Conservation (phyloP, 768 basidiomycete species). For the Phylloporus sp. region DNA sequence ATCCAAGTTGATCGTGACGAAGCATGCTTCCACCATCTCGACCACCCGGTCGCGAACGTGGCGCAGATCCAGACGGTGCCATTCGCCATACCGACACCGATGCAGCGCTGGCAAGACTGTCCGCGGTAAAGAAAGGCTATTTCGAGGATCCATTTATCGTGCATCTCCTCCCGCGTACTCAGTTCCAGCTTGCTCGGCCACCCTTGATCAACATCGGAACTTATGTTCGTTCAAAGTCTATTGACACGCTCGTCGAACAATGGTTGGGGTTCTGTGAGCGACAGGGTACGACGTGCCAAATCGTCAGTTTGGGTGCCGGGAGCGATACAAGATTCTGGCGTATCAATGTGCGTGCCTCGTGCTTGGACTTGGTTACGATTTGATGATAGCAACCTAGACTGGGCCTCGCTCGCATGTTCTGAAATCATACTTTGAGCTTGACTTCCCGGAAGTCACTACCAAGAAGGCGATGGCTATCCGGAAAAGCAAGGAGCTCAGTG, state of each 20-base stretch:
- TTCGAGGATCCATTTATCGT: constrained; percentile 71
- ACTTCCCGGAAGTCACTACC: constrained; percentile 82
- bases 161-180: constrained; percentile 63
- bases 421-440: constrained; percentile 77
- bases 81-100: constrained; percentile 80
- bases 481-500: constrained; percentile 49
- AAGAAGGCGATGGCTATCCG: constrained; percentile 81
- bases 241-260: constrained; percentile 69
- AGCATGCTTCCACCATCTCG: constrained; percentile 12
- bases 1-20: too few relatives aligned
- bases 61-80: constrained; percentile 51
- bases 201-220: constrained; percentile 97
- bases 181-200: constrained; percentile 56
- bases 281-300: constrained; percentile 60
- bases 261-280: constrained; percentile 52
- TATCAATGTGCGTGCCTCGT: constrained; percentile 56
- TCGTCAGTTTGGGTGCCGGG: constrained; percentile 93
- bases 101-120: constrained; percentile 78
- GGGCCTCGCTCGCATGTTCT: constrained; percentile 48
- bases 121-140: constrained; percentile 82
- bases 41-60: constrained; percentile 14
- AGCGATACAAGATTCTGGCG: constrained; percentile 97
- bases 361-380: background rate
- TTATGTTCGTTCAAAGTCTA: constrained; percentile 73
- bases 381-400: constrained; percentile 40